These are phyloP conservation scores for Trichoderma sp. DNA, from an alignment of 2,329 filamentous ascomycete genomes.

Conservation along the genomic window DNA sequence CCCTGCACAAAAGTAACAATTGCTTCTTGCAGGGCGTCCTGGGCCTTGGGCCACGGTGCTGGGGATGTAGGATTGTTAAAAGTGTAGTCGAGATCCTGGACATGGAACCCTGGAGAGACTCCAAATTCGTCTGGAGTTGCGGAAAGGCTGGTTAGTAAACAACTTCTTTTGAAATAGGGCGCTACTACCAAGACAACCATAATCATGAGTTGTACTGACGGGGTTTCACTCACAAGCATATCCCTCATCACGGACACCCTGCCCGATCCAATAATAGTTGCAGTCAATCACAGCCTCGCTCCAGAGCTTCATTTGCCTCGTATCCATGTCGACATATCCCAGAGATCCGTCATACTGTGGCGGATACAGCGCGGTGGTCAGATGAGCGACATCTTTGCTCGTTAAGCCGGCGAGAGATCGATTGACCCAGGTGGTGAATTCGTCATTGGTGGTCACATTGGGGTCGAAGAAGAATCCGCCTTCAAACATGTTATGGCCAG, in stretches of 20 bases:
- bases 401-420: not conserved
- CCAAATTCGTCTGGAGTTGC: not conserved
- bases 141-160: not conserved
- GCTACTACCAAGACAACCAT: not conserved
- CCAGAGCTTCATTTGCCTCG: not conserved
- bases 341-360: conserved; percentile 7
- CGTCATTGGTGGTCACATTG: not conserved
- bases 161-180: accelerated
- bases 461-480: conserved; percentile 1
- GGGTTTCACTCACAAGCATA: not conserved
- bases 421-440: not conserved
- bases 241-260: not conserved
- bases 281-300: not conserved
- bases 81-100: conserved; percentile 5
- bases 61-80: not conserved
- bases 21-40: not conserved
- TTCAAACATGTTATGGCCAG: conserved; percentile 4
- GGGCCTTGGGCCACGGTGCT: conserved; percentile 3
- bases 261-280: not conserved
- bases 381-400: not conserved
- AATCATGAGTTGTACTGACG: not conserved
- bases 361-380: not conserved
- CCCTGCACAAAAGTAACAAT: not conserved
- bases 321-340: not conserved
- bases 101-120: not conserved